phyloP scores from a whole-genome alignment of 1,139 yeast genomes.

The Magnusiomyces fungicola region DNA sequence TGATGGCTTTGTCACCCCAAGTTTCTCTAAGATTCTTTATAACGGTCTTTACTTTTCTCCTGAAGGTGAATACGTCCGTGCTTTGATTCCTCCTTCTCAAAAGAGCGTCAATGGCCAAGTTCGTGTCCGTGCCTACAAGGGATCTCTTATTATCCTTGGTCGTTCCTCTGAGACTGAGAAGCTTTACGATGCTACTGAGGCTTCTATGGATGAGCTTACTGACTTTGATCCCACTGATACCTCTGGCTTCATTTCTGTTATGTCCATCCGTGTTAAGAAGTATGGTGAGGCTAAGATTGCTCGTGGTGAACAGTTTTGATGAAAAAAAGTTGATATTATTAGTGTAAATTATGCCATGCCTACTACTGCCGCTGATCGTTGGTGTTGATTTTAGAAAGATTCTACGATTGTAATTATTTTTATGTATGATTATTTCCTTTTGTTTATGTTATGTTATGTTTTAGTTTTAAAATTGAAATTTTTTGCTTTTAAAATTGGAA shows the following conservation, averaged over 20 bases:
- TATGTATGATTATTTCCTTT: neutral
- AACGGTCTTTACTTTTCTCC: slow-evolving; percentile 98
- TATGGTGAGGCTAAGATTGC: slow-evolving; percentile 93
- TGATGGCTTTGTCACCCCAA: slow-evolving; percentile 90
- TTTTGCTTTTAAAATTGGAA: neutral
- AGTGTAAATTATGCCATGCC: neutral
- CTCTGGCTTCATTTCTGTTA: slow-evolving; percentile 94
- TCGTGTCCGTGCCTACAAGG: slow-evolving; percentile 91
- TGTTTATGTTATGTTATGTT: no score
- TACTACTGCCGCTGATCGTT: no score
- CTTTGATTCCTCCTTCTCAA: slow-evolving; percentile 92
- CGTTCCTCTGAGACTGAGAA: slow-evolving; percentile 94
- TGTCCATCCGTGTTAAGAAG: slow-evolving; percentile 95
- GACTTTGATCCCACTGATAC: slow-evolving; percentile 98
- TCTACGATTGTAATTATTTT: neutral
- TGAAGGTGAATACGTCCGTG: slow-evolving; percentile 92
- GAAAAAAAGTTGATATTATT: slow-evolving; percentile 2
- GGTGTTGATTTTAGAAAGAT: no score
- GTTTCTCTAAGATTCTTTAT: slow-evolving; percentile 84
- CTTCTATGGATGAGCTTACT: slow-evolving; percentile 98
- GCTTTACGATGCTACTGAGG: slow-evolving; percentile 94
- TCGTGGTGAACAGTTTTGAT: slow-evolving; percentile 51
- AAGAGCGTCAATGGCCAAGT: slow-evolving; percentile 93
- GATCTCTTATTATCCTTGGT: slow-evolving; percentile 74
- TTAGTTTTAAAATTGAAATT: no score